Percentiles rank a stretch among this genome's conserved stretches.
Evolutionary conservation across 345 rosid species (phyloP).

Genomic region (Noccaea caerulescens): DNA sequence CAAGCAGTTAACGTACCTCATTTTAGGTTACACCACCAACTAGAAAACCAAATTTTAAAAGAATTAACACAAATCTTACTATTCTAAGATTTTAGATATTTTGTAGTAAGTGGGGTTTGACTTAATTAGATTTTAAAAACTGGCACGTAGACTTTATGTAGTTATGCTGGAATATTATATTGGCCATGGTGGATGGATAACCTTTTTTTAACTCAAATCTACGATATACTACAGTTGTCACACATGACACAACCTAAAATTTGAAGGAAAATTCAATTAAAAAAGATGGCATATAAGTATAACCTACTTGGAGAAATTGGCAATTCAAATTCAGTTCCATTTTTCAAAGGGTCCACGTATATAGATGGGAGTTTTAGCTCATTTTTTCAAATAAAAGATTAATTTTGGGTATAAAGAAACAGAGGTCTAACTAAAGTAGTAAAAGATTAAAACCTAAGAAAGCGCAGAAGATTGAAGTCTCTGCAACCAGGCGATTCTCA

Average conservation of each 20-base stretch:
- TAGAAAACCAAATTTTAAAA: no score
- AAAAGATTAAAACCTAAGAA: background rate
- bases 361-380: no score
- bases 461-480: slow-evolving; percentile 46
- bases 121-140: background rate
- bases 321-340: slow-evolving; percentile 1
- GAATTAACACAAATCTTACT: no score
- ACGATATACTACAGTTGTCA: background rate
- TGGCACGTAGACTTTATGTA: background rate
- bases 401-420: slow-evolving; percentile 13
- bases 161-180: background rate
- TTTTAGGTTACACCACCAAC: no score
- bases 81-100: background rate
- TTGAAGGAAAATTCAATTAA: background rate
- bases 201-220: background rate
- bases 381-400: background rate
- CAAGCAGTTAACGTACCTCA: no score
- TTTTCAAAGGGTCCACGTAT: no score
- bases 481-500: slow-evolving; percentile 55
- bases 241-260: background rate
- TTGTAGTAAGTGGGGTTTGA: slow-evolving; percentile 1
- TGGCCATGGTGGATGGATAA: slow-evolving; percentile 1
- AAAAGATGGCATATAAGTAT: no score
- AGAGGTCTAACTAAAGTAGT: background rate
- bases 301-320: background rate